Base-by-base conservation (phyloP, 805 yeast species). In the Candida maris region DNA sequence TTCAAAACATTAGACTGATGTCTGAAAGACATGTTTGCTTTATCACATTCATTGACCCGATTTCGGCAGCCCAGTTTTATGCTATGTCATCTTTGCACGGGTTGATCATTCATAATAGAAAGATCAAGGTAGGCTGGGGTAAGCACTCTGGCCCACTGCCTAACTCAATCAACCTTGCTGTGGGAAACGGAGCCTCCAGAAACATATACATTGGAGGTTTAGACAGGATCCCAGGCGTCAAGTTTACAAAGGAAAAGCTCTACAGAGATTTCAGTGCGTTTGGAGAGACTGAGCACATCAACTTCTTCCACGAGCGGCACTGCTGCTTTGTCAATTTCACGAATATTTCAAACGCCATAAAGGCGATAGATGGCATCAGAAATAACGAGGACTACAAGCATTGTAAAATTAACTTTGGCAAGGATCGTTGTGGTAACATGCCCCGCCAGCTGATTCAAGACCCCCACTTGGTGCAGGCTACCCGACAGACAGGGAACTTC, bases 41-140 rank as follows among this genome's bases (percentile, higher is more conserved):
- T 58, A 85, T 93, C 35, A 91, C 97, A 10, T 91, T 93, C 58
- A 81, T 91, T 46, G 97, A 93, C 57, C 96, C 97, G 19, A 84
- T 91, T 35, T 95, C 97, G 3, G 97, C 97, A 1, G 96, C 96
- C 2, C 97, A 91, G 62, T 91, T 91, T 59, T 91, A 82, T 62
- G 97, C 97, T 6, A 81, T 86, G 85, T 81, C 95, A 47, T 88
- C 87, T 54, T 68, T 88, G 45, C 94, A 88, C 55, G 96, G 96
- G 1, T 68, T 91, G 42, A 76, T 88, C 14, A 83, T 91, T 42
- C 95, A 85, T 56, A 82, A 81, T 57, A 74, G 94, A 52, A 75
- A 89, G 52, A 82, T 91, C 48, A 86, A 85, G 59, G 88, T 91
- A 38, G 96, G 97, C 15, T 91, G 98, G 97, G 98, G 97, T 31